A percentile compares a stretch with the other conserved stretches of the same genome.
Evolutionary conservation across 1,284 basidiomycete species (phyloP).

Genomic region (Amylostereum areolatum): DNA sequence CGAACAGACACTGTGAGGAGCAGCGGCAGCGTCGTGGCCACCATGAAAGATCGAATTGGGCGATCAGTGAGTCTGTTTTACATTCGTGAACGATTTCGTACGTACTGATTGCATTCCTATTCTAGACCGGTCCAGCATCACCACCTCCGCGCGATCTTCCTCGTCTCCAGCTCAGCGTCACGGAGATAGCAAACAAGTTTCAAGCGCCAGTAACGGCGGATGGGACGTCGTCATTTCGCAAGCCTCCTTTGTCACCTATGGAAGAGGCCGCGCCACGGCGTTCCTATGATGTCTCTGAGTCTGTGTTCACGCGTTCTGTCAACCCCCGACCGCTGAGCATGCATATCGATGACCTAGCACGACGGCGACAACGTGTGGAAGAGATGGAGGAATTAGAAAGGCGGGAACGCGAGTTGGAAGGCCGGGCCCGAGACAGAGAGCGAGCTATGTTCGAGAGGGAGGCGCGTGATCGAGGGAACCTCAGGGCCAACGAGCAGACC

Average conservation of each 20-base stretch:
- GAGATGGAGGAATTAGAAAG: slow-evolving; percentile 46
- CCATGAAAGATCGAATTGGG: background rate
- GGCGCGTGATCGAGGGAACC: slow-evolving; percentile 17
- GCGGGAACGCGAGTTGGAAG: slow-evolving; percentile 50
- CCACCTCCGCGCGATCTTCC: slow-evolving; percentile 57
- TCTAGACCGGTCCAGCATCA: slow-evolving; percentile 44
- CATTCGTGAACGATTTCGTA: background rate
- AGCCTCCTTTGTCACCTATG: slow-evolving; percentile 3
- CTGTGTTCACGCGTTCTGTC: background rate
- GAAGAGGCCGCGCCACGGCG: slow-evolving; percentile 17
- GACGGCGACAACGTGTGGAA: slow-evolving; percentile 40
- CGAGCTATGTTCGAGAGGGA: slow-evolving; percentile 27
- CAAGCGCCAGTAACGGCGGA: slow-evolving; percentile 29
- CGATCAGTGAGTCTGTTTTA: background rate
- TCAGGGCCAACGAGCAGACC: background rate
- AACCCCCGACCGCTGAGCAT: slow-evolving; percentile 4
- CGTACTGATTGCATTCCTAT: slow-evolving; percentile 4
- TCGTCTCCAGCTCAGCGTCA: slow-evolving; percentile 56
- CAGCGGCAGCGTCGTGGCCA: slow-evolving; percentile 31
- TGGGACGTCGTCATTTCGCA: slow-evolving; percentile 1
- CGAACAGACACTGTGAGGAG: slow-evolving; percentile 33
- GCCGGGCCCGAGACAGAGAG: slow-evolving; percentile 48
- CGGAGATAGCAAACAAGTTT: slow-evolving; percentile 60
- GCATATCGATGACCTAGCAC: slow-evolving; percentile 18
- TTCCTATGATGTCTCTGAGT: slow-evolving; percentile 7